Evolutionary conservation across 805 yeast species (phyloP).

Genomic region (Saturnispora diversa): DNA sequence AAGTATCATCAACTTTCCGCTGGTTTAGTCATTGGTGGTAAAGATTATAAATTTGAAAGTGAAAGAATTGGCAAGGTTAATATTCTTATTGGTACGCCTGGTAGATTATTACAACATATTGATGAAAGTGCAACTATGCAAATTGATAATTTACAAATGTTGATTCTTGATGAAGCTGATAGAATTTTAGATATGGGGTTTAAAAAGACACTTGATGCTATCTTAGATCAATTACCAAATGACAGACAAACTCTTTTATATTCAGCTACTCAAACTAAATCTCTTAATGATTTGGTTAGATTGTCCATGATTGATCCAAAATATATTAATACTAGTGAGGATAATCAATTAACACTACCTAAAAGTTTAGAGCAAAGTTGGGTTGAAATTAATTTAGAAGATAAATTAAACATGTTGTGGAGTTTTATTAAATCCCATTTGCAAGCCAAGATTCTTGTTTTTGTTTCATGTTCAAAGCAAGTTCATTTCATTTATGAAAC

Average conservation of each 20-base stretch:
- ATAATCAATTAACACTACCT: constrained; percentile 48
- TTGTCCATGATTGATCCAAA: constrained; percentile 59
- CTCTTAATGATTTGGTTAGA: constrained; percentile 75
- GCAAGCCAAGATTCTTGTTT: constrained; percentile 72
- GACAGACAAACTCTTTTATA: constrained; percentile 77
- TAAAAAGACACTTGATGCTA: constrained; percentile 72
- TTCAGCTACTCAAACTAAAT: constrained; percentile 85
- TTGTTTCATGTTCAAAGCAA: constrained; percentile 81
- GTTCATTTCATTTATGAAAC: constrained; percentile 86
- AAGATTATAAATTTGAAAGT: constrained; percentile 72
- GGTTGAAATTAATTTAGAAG: constrained; percentile 60
- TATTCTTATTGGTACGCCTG: constrained; percentile 86
- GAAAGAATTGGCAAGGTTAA: constrained; percentile 75
- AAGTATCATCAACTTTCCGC: constrained; percentile 69
- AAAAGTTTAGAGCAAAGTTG: constrained; percentile 79
- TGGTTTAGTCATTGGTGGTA: constrained; percentile 90
- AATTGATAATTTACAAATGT: constrained; percentile 61
- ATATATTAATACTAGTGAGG: constrained; percentile 41
- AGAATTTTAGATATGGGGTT: constrained; percentile 92
- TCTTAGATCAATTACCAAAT: constrained; percentile 67
- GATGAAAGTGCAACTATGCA: constrained; percentile 83
- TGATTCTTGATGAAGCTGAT: constrained; percentile 88
- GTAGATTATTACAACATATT: constrained; percentile 81
- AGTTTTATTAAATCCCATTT: constrained; percentile 79
- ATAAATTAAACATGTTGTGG: constrained; percentile 80